These are phyloP conservation scores for Malus hybrid DNA, from an alignment of 331 rosid genomes.

Conservation along the genomic window DNA sequence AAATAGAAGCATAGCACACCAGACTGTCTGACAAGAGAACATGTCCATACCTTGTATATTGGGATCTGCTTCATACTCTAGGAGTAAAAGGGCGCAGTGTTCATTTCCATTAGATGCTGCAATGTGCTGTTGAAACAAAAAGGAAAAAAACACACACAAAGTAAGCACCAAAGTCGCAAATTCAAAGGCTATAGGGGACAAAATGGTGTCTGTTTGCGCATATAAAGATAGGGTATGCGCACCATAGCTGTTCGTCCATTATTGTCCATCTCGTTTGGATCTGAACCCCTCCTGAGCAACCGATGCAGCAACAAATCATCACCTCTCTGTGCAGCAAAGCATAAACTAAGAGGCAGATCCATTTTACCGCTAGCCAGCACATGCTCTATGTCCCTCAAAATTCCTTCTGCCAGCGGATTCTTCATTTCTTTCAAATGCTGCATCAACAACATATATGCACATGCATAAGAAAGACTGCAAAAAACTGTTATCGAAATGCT, in stretches of 20 bases:
- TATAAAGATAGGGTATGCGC: constrained; percentile 8
- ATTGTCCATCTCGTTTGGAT: constrained; percentile 54
- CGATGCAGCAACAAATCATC: constrained; percentile 42
- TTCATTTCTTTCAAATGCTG: constrained; percentile 40
- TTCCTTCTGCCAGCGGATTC: constrained; percentile 33
- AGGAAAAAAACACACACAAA: background rate
- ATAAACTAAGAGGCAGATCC: constrained; percentile 50
- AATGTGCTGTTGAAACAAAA: constrained; percentile 42
- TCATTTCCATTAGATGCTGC: constrained; percentile 53
- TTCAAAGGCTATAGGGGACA: background rate
- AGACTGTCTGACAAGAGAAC: background rate
- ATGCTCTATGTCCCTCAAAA: constrained; percentile 47
- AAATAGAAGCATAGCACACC: background rate
- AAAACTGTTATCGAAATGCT: background rate
- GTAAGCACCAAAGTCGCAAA: background rate
- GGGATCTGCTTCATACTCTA: constrained; percentile 55
- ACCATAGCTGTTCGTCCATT: constrained; percentile 61
- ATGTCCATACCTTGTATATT: constrained; percentile 43
- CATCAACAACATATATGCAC: background rate
- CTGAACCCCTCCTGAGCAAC: constrained; percentile 47
- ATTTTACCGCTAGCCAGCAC: constrained; percentile 50
- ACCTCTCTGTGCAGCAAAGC: constrained; percentile 53
- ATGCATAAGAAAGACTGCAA: background rate
- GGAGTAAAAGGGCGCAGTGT: constrained; percentile 43
- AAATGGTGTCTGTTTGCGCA: background rate